Percentiles rank a stretch among this genome's conserved stretches.
Evolutionary conservation across 2,329 filamentous ascomycete genomes (phyloP).

Genomic region (Teratosphaeria zuluensis): DNA sequence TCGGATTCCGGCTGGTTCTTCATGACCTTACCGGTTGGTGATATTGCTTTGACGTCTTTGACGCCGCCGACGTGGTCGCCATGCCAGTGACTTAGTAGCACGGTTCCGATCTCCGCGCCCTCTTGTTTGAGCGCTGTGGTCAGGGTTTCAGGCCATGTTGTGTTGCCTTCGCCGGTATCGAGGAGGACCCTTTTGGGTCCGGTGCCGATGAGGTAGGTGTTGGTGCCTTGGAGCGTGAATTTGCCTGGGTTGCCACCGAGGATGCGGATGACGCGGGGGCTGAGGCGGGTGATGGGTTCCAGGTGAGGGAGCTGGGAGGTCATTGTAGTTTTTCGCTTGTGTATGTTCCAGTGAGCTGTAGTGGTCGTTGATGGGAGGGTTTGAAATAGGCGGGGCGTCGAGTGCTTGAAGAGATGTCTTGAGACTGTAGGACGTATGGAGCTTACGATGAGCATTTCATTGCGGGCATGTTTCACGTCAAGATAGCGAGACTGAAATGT

Average conservation of each 20-base stretch:
- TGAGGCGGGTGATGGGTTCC: constrained; percentile 67
- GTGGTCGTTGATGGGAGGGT: background rate
- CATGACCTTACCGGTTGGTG: constrained; percentile 11
- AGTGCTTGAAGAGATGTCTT: background rate
- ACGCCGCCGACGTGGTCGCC: constrained; percentile 75
- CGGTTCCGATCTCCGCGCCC: constrained; percentile 56
- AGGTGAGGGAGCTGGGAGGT: constrained; percentile 46
- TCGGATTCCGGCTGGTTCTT: constrained; percentile 9
- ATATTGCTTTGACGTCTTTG: constrained; percentile 53
- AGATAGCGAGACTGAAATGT: too few species aligned
- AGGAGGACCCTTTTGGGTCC: constrained; percentile 67
- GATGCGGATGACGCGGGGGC: constrained; percentile 69
- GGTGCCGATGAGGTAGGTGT: constrained; percentile 84
- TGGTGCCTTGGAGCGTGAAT: constrained; percentile 68
- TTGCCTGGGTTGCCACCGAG: constrained; percentile 87
- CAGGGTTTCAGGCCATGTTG: constrained; percentile 61
- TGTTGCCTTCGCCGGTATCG: constrained; percentile 78
- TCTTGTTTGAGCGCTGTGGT: constrained; percentile 56
- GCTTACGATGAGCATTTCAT: background rate
- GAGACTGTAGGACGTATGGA: background rate
- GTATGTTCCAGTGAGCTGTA: background rate
- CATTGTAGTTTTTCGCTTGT: background rate
- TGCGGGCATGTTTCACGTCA: background rate
- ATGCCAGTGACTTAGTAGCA: constrained; percentile 88
- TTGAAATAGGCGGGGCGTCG: background rate